Conservation (phyloP, 1,284 basidiomycete species). For the Phylloporus sp. region DNA sequence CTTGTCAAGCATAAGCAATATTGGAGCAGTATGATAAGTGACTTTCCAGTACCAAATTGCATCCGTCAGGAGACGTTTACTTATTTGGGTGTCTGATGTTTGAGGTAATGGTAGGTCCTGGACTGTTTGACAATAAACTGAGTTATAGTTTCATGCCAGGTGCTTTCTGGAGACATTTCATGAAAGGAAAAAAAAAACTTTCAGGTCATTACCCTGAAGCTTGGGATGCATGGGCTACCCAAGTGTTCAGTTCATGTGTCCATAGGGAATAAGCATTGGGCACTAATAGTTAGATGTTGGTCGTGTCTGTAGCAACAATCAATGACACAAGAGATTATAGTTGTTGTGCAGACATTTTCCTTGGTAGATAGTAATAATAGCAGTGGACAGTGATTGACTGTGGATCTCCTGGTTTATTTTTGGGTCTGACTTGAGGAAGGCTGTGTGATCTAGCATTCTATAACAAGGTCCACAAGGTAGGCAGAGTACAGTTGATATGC, state of each 20-base stretch:
- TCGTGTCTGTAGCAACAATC: neutral
- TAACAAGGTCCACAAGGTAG: no score
- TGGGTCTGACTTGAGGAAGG: no score
- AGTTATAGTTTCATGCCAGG: neutral
- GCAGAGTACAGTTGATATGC: no score
- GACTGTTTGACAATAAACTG: neutral
- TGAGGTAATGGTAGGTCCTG: neutral
- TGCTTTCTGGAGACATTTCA: constrained; percentile 15
- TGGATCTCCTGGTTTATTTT: no score
- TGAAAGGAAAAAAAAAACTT: constrained; percentile 4
- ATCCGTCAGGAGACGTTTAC: constrained; percentile 11
- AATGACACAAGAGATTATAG: neutral
- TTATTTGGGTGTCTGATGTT: constrained; percentile 16
- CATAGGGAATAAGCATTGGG: constrained; percentile 1
- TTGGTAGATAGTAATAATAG: neutral
- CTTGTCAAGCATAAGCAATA: neutral
- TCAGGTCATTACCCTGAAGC: constrained; percentile 7
- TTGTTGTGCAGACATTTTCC: neutral
- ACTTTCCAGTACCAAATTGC: neutral
- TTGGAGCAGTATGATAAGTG: constrained; percentile 6
- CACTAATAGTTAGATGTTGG: constrained; percentile 10
- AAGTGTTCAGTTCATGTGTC: neutral
- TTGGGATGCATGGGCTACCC: neutral
- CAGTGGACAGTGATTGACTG: no score
- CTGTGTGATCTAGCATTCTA: no score